Percentiles rank a stretch among this genome's conserved stretches.
Evolutionary conservation across 345 rosid genomes (phyloP).

Genomic region (Adansonia digitata): DNA sequence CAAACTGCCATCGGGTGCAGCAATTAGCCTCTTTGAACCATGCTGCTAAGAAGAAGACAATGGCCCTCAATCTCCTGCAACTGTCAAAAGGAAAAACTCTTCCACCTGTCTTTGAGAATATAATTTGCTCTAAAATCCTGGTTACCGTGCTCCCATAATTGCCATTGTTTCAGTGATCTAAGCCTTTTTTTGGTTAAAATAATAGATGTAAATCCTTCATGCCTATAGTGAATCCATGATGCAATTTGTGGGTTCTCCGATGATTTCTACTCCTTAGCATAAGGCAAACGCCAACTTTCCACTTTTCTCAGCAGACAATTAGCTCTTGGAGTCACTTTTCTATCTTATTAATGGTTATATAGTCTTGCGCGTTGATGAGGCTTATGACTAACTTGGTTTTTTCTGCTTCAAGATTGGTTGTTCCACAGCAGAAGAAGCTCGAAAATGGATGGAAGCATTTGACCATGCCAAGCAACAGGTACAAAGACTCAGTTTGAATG

Average conservation of each 20-base stretch:
- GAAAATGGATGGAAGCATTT: conserved; percentile 93
- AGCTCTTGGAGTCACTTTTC: background rate
- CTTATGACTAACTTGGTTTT: conserved; percentile 1
- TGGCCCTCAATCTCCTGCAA: background rate
- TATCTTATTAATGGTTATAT: background rate
- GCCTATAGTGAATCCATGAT: background rate
- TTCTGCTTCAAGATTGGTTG: conserved; percentile 76
- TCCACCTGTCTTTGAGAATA: background rate
- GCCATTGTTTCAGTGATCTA: background rate
- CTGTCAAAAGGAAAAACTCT: background rate
- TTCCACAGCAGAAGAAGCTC: conserved; percentile 81
- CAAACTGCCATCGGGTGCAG: background rate
- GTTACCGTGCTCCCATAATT: background rate
- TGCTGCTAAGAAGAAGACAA: background rate
- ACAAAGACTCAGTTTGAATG: conserved; percentile 1
- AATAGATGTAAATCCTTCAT: background rate
- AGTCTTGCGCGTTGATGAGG: background rate
- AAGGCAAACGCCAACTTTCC: background rate
- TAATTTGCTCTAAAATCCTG: background rate
- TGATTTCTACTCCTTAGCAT: background rate
- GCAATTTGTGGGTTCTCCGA: background rate
- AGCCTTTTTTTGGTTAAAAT: background rate
- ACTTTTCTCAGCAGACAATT: background rate
- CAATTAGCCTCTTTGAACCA: background rate
- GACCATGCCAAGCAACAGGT: conserved; percentile 97